Conservation (phyloP, 495 filamentous ascomycete genomes). For the Hypoxylon fuscum region DNA sequence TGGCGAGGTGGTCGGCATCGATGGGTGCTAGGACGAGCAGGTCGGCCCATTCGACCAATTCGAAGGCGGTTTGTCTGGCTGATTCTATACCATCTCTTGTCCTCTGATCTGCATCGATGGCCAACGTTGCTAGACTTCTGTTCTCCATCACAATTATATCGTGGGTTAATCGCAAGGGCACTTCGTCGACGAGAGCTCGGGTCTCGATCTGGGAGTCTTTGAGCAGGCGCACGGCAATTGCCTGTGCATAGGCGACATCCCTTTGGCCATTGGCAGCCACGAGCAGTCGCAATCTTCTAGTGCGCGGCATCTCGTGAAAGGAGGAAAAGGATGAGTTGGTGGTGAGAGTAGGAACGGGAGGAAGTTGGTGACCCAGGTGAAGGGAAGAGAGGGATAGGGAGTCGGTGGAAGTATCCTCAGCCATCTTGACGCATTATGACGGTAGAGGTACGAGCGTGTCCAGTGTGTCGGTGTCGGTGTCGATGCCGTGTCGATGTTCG, state of each 20-base stretch:
- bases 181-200: slow-evolving; percentile 63
- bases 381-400: slow-evolving; percentile 14
- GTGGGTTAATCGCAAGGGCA: slow-evolving; percentile 59
- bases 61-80: slow-evolving; percentile 64
- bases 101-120: slow-evolving; percentile 39
- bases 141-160: slow-evolving; percentile 62
- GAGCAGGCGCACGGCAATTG: slow-evolving; percentile 63
- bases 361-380: not conserved
- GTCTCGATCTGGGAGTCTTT: slow-evolving; percentile 64
- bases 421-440: slow-evolving; percentile 41
- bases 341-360: slow-evolving; percentile 28
- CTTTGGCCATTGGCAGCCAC: slow-evolving; percentile 62
- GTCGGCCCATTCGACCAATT: slow-evolving; percentile 88
- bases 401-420: slow-evolving; percentile 33
- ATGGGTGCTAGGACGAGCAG: slow-evolving; percentile 84
- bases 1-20: slow-evolving; percentile 79
- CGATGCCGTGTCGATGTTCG: slow-evolving; percentile 27
- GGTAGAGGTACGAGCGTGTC: slow-evolving; percentile 2
- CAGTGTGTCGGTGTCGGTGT: slow-evolving; percentile 16
- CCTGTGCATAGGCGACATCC: slow-evolving; percentile 61
- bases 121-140: slow-evolving; percentile 43
- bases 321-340: slow-evolving; percentile 46
- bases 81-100: slow-evolving; percentile 54
- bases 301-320: slow-evolving; percentile 52
- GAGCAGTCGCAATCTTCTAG: slow-evolving; percentile 58